phyloP scores from a whole-genome alignment of 2,329 filamentous ascomycete species.

The Tolypocladium amazonense region DNA sequence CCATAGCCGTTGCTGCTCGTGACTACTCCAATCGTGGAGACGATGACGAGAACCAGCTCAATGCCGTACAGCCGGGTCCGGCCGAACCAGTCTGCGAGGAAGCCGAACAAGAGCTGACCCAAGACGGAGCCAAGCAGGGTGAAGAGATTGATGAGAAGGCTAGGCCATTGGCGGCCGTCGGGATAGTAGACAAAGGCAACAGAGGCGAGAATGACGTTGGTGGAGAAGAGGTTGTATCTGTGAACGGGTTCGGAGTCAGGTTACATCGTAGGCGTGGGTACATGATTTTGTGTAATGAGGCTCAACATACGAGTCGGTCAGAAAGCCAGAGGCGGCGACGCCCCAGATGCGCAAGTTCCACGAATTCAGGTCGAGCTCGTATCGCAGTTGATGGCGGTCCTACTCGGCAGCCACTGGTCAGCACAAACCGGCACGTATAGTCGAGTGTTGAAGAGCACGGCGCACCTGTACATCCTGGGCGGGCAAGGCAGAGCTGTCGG shows the following conservation, averaged over 20 bases:
- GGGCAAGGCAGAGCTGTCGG: slow-evolving; percentile 39
- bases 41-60: slow-evolving; percentile 43
- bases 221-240: slow-evolving; percentile 44
- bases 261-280: neutral
- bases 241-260: neutral
- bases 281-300: neutral
- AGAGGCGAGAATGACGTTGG: slow-evolving; percentile 42
- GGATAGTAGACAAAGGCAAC: slow-evolving; percentile 43
- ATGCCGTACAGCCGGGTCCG: slow-evolving; percentile 45
- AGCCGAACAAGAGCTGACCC: slow-evolving; percentile 42
- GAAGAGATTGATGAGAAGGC: slow-evolving; percentile 39
- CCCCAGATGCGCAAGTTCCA: slow-evolving; percentile 46
- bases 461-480: slow-evolving; percentile 36
- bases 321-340: slow-evolving; percentile 42
- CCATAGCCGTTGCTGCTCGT: slow-evolving; percentile 38
- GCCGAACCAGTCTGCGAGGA: slow-evolving; percentile 43
- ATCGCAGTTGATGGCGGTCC: slow-evolving; percentile 41
- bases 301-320: slow-evolving; percentile 38
- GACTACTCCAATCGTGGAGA: slow-evolving; percentile 46
- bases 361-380: slow-evolving; percentile 42
- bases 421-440: neutral
- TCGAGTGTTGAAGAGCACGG: neutral
- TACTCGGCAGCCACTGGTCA: slow-evolving; percentile 11
- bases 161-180: slow-evolving; percentile 29
- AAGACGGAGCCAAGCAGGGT: slow-evolving; percentile 41